Base-by-base conservation (phyloP, 192 early-diverging fungal genomes). In the Lobosporangium transversale region DNA sequence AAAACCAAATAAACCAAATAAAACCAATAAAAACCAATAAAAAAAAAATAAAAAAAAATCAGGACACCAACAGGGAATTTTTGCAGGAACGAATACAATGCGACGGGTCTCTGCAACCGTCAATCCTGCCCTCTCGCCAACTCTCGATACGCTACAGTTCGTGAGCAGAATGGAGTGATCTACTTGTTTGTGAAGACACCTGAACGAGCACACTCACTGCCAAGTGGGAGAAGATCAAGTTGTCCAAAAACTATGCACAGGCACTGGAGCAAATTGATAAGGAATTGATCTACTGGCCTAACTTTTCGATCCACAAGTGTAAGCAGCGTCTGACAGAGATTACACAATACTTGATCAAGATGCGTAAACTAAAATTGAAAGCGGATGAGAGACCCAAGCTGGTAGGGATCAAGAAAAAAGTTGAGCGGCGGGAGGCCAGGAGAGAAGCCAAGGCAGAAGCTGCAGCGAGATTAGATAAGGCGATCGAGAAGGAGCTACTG, bases 281-380 rank as follows among this genome's bases (percentile, higher is more conserved):
- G 52, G 92, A 97, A 64, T 83, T 99, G 59, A 68, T 90, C 40
- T 91, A 95, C 81, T 99, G 95, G 95, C 96, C 96, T 62, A 82
- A 87, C 53, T 97, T 95, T 79, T 84, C 91, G 76, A 83, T 93
- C 56, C 93, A 97, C 87, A 96, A 94, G 84, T 97, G 95, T 86
- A 99, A 99, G 76, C 96, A 98, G 76, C 88, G 97, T 50, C 61
- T 97, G 50, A 98, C 96, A 33, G 97, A 96, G 85, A 94, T 97
- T 51, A 97, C 94, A 30, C 96, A 99, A 78, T 97, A 96, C 58
- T 82, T 99, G 48, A 95, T 97, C 70, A 89, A 94, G 66, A 96
- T 95, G 92, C 88, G 97, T 62, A 90, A 92, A 70, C 84, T 99
- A 60, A 87, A 89, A 57, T 81, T 95, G 26, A 96, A 95, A 79